phyloP scores from a whole-genome alignment of 352 stramenopile species.

The Phytophthora sp. region DNA sequence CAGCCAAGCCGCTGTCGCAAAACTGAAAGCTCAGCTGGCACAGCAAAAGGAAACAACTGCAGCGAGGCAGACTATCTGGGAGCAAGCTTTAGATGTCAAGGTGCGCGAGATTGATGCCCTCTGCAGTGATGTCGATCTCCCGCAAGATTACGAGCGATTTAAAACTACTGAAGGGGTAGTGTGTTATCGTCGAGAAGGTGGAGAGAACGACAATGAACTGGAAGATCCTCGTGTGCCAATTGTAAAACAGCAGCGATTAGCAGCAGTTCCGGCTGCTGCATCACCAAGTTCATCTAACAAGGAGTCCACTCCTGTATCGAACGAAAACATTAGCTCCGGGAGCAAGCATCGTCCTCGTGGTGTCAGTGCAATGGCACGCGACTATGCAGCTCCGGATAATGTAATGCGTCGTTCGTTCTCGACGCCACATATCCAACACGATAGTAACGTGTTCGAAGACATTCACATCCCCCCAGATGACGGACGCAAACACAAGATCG shows the following conservation, averaged over 20 bases:
- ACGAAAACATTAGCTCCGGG: constrained; percentile 6
- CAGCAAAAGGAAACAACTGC: constrained; percentile 52
- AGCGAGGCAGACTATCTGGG: constrained; percentile 47
- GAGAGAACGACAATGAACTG: constrained; percentile 36
- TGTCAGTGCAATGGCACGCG: constrained; percentile 24
- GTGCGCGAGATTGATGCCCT: constrained; percentile 59
- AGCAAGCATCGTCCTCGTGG: constrained; percentile 29
- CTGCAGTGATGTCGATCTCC: constrained; percentile 53
- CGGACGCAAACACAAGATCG: constrained; percentile 61
- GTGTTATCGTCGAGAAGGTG: constrained; percentile 53
- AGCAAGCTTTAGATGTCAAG: constrained; percentile 58
- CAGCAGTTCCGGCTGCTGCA: not conserved
- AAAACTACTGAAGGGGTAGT: constrained; percentile 58
- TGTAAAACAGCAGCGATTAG: constrained; percentile 22
- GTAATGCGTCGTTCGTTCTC: constrained; percentile 48
- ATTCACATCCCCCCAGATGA: constrained; percentile 62
- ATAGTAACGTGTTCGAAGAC: constrained; percentile 27
- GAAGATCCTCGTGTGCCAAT: constrained; percentile 64
- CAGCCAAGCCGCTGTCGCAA: constrained; percentile 35
- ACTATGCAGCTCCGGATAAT: constrained; percentile 35
- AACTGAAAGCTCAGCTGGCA: constrained; percentile 51
- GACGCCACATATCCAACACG: constrained; percentile 40
- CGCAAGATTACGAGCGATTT: constrained; percentile 42
- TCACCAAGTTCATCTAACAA: not conserved
- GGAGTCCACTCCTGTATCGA: not conserved